These are phyloP conservation scores for Pythium utonaiense DNA, from an alignment of 352 stramenopile genomes.

Conservation along the genomic window DNA sequence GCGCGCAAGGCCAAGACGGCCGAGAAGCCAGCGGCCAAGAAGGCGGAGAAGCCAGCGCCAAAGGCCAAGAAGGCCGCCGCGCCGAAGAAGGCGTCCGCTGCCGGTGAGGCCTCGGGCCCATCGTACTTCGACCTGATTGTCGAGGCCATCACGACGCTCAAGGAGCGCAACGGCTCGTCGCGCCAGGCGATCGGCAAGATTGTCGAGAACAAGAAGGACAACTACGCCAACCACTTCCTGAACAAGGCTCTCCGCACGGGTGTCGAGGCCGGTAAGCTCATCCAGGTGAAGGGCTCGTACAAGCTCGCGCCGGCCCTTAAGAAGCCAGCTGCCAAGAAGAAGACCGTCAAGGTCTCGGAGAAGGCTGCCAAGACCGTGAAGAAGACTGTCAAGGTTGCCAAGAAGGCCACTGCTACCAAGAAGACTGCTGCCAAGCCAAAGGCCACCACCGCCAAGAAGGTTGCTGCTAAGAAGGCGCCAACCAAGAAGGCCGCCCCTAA, in stretches of 20 bases:
- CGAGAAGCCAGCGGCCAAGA: constrained; percentile 36
- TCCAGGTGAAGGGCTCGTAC: constrained; percentile 85
- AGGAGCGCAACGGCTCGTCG: constrained; percentile 92
- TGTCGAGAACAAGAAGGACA: constrained; percentile 81
- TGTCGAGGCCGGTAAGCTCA: constrained; percentile 84
- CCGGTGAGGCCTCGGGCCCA: constrained; percentile 37
- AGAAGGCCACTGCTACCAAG: constrained; percentile 46
- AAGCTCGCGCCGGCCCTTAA: constrained; percentile 69
- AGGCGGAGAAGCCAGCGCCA: constrained; percentile 23
- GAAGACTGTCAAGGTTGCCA: constrained; percentile 47
- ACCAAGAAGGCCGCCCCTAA: constrained; percentile 55
- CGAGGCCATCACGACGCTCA: constrained; percentile 87
- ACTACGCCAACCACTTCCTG: constrained; percentile 78
- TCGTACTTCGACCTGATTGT: constrained; percentile 90
- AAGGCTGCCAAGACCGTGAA: constrained; percentile 35
- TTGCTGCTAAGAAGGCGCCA: constrained; percentile 53
- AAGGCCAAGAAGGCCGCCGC: constrained; percentile 26
- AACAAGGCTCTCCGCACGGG: constrained; percentile 89
- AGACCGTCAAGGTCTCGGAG: constrained; percentile 57
- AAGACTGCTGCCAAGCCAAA: constrained; percentile 32
- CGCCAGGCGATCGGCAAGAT: constrained; percentile 90
- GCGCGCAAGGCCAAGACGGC: constrained; percentile 66
- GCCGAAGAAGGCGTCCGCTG: constrained; percentile 28
- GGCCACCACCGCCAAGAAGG: constrained; percentile 50
- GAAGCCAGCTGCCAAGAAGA: constrained; percentile 65